Percentiles rank a stretch among this genome's conserved stretches.
These are phyloP conservation scores for Thermothielavioides terrestris DNA, from an alignment of 495 filamentous ascomycete species.

Conservation along the genomic window DNA sequence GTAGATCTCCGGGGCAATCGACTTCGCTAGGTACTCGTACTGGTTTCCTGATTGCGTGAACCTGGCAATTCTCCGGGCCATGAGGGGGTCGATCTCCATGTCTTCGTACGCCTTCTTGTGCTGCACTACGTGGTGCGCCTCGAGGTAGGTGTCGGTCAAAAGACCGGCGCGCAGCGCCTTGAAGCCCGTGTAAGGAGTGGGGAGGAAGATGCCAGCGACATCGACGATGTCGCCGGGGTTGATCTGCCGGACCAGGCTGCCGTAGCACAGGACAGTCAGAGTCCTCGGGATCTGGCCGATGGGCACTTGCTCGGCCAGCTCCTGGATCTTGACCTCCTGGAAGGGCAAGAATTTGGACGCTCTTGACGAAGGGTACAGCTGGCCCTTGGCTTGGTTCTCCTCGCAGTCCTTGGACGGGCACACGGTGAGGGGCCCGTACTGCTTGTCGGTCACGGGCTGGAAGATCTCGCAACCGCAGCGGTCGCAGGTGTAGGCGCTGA, in stretches of 20 bases:
- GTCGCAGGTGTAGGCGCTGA: slow-evolving; percentile 96
- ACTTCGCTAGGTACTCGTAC: slow-evolving; percentile 89
- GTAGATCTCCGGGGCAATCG: slow-evolving; percentile 95
- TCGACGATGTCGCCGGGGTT: slow-evolving; percentile 94
- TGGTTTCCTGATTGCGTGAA: slow-evolving; percentile 76
- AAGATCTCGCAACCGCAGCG: slow-evolving; percentile 95
- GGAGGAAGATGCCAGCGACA: slow-evolving; percentile 88
- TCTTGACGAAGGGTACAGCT: slow-evolving; percentile 84
- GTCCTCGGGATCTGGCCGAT: slow-evolving; percentile 93
- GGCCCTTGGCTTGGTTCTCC: slow-evolving; percentile 83
- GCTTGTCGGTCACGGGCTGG: slow-evolving; percentile 87
- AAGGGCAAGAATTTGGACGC: slow-evolving; percentile 96
- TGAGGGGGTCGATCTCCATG: slow-evolving; percentile 61
- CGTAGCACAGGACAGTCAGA: slow-evolving; percentile 83
- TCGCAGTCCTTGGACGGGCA: slow-evolving; percentile 85
- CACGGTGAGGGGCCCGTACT: slow-evolving; percentile 73
- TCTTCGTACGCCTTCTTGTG: slow-evolving; percentile 97
- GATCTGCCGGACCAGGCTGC: slow-evolving; percentile 70
- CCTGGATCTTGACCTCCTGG: slow-evolving; percentile 97
- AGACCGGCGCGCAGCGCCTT: slow-evolving; percentile 91
- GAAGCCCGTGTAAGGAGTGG: slow-evolving; percentile 96
- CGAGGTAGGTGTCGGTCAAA: slow-evolving; percentile 91
- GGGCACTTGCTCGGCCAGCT: slow-evolving; percentile 95
- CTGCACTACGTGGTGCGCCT: slow-evolving; percentile 85
- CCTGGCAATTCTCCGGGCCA: slow-evolving; percentile 71